Evolutionary conservation across 1,284 basidiomycete species (phyloP).

Genomic region (Microbotryum saponariae): DNA sequence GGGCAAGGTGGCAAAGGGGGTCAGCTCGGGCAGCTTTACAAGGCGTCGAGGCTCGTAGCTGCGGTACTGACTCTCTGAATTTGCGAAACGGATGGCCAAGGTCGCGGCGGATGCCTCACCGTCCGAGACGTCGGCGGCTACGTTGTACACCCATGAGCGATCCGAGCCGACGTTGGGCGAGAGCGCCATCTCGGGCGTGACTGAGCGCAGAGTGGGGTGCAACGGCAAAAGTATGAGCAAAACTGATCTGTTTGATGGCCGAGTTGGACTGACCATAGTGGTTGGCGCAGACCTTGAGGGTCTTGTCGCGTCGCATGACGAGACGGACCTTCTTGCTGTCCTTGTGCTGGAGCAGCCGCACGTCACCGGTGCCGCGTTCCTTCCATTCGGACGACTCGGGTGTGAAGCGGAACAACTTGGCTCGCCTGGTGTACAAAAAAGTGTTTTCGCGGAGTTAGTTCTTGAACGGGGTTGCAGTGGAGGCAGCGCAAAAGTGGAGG

Average conservation of each 20-base stretch:
- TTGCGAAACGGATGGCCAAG: constrained; percentile 95
- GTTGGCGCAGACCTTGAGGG: constrained; percentile 98
- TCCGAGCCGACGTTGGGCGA: constrained; percentile 98
- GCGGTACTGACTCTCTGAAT: constrained; percentile 76
- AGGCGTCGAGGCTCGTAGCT: fast-evolving
- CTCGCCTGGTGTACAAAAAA: constrained; percentile 57
- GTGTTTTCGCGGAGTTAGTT: background rate
- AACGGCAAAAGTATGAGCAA: background rate
- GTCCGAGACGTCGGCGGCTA: constrained; percentile 89
- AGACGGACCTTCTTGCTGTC: constrained; percentile 84
- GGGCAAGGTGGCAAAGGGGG: background rate
- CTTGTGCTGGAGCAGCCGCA: constrained; percentile 80
- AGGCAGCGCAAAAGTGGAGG: background rate
- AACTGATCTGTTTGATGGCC: background rate
- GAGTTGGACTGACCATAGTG: constrained; percentile 66
- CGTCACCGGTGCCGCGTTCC: constrained; percentile 88
- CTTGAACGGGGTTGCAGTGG: background rate
- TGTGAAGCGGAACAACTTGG: constrained; percentile 97
- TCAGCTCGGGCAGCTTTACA: background rate
- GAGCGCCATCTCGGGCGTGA: constrained; percentile 83
- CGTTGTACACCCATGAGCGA: constrained; percentile 94
- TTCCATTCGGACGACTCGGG: constrained; percentile 83
- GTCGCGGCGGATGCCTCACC: constrained; percentile 82
- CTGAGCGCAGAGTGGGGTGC: constrained; percentile 44
- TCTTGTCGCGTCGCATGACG: constrained; percentile 99